phyloP scores from a whole-genome alignment of 805 yeast genomes.

The Scheffersomyces coipomensis region DNA sequence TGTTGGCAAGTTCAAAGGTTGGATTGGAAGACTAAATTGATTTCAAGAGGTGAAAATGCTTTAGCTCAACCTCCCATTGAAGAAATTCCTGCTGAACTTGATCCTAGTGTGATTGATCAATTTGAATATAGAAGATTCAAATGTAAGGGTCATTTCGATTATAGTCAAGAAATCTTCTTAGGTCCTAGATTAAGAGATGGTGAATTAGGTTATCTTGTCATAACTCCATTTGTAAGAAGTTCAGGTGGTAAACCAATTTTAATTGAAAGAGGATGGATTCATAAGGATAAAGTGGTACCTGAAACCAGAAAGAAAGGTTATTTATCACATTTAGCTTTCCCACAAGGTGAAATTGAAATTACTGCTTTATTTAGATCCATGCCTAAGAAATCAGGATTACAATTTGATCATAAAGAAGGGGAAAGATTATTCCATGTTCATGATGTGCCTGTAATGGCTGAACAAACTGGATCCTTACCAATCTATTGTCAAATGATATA shows the following conservation, averaged over 20 bases:
- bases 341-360: slow-evolving; percentile 68
- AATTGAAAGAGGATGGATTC: slow-evolving; percentile 90
- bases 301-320: slow-evolving; percentile 44
- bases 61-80: slow-evolving; percentile 70
- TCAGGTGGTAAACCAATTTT: slow-evolving; percentile 76
- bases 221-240: slow-evolving; percentile 77
- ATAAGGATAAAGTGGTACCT: slow-evolving; percentile 63
- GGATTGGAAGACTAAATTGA: slow-evolving; percentile 82
- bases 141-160: slow-evolving; percentile 77
- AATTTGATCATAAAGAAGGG: slow-evolving; percentile 68
- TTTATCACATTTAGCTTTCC: slow-evolving; percentile 69
- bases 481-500: slow-evolving; percentile 73
- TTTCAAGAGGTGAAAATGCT: slow-evolving; percentile 80
- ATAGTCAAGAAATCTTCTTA: slow-evolving; percentile 83
- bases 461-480: slow-evolving; percentile 63
- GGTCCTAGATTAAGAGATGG: slow-evolving; percentile 81
- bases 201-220: slow-evolving; percentile 70
- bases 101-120: slow-evolving; percentile 64
- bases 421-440: slow-evolving; percentile 73
- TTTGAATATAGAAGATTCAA: slow-evolving; percentile 81
- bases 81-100: slow-evolving; percentile 59
- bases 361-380: slow-evolving; percentile 73
- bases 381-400: slow-evolving; percentile 58
- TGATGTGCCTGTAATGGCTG: slow-evolving; percentile 80
- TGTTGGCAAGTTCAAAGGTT: slow-evolving; percentile 89